Conservation (phyloP, 768 basidiomycete genomes). For the Termitomyces sp. region DNA sequence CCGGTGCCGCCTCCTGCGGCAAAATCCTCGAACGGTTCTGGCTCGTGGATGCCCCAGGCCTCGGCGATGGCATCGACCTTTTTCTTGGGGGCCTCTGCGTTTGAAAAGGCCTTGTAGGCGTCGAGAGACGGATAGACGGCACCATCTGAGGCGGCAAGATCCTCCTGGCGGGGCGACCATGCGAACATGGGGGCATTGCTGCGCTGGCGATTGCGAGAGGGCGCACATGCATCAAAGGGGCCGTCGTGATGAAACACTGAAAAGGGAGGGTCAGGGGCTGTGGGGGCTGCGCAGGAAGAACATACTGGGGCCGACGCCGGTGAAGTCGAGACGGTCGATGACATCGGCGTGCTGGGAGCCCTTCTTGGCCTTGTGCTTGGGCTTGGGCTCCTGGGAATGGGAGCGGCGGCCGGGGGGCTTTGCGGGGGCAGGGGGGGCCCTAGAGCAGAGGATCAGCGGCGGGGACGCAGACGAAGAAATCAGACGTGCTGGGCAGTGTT, state of each 20-base stretch:
- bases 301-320: constrained; percentile 80
- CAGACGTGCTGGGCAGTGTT: constrained; percentile 53
- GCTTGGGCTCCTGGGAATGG: constrained; percentile 40
- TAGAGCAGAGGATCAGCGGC: constrained; percentile 10
- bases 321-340: constrained; percentile 85
- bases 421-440: constrained; percentile 16
- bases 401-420: constrained; percentile 35
- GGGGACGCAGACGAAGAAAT: constrained; percentile 7
- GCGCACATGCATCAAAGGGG: constrained; percentile 88
- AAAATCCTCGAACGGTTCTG: constrained; percentile 88
- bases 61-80: constrained; percentile 87
- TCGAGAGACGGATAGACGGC: constrained; percentile 51
- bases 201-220: constrained; percentile 79
- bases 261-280: constrained; percentile 2
- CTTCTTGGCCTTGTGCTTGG: constrained; percentile 52
- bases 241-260: constrained; percentile 91
- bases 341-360: constrained; percentile 82
- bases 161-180: constrained; percentile 46
- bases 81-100: constrained; percentile 68
- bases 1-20: constrained; percentile 69
- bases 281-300: constrained; percentile 16
- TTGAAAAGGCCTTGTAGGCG: constrained; percentile 41
- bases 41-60: constrained; percentile 91
- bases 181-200: constrained; percentile 81
- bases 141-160: constrained; percentile 32